These are phyloP conservation scores for Collybia sordida DNA, from an alignment of 768 basidiomycete genomes.

Conservation along the genomic window DNA sequence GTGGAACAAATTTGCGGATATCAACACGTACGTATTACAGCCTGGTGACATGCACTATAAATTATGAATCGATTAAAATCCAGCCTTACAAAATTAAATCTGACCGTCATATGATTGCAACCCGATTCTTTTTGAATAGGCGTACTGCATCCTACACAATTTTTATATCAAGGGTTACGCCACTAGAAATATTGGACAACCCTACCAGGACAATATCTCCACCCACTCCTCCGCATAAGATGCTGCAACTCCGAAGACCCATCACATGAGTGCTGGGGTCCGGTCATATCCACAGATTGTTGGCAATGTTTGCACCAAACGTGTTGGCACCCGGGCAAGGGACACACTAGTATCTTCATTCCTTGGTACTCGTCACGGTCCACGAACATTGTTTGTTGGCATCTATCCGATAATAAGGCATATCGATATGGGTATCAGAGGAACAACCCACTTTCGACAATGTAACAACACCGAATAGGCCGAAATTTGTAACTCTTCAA, in stretches of 20 bases:
- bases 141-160: constrained; percentile 39
- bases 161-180: not conserved
- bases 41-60: constrained; percentile 53
- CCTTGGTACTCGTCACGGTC: constrained; percentile 47
- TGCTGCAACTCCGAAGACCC: constrained; percentile 53
- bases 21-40: constrained; percentile 53
- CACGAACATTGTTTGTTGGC: constrained; percentile 45
- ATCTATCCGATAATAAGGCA: constrained; percentile 33
- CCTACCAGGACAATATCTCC: constrained; percentile 63
- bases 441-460: constrained; percentile 46
- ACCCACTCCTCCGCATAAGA: constrained; percentile 53
- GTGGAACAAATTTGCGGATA: too few species aligned
- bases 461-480: constrained; percentile 40
- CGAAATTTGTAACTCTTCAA: constrained; percentile 45
- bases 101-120: constrained; percentile 61
- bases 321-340: constrained; percentile 43
- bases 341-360: constrained; percentile 45
- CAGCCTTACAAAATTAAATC: constrained; percentile 14
- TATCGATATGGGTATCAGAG: not conserved
- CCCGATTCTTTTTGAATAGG: constrained; percentile 51
- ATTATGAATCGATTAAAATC: not conserved
- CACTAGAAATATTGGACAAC: not conserved
- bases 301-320: constrained; percentile 66
- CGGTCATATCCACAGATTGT: constrained; percentile 36
- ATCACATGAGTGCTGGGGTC: constrained; percentile 56